These are phyloP conservation scores for Tolypocladium paradoxum DNA, from an alignment of 2,329 filamentous ascomycete genomes.

Conservation along the genomic window DNA sequence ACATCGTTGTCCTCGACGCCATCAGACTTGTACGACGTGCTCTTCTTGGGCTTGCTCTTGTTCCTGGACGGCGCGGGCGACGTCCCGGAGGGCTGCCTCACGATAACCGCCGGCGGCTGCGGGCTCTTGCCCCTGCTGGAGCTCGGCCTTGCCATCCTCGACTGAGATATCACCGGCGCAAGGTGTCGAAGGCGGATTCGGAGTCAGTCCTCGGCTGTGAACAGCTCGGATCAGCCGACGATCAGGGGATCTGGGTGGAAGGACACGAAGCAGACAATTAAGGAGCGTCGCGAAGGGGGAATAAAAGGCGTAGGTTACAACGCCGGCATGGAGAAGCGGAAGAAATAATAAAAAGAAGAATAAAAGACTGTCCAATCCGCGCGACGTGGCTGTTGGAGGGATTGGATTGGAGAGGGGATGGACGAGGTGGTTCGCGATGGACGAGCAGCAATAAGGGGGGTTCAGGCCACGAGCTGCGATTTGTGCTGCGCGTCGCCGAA, in stretches of 20 bases:
- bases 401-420: conserved; percentile 1
- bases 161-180: not conserved
- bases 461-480: not conserved
- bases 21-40: conserved; percentile 59
- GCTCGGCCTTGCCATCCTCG: conserved; percentile 23
- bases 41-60: conserved; percentile 26
- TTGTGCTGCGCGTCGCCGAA: not conserved
- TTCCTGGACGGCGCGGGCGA: conserved; percentile 14
- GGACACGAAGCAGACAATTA: conserved; percentile 3
- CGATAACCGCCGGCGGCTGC: conserved; percentile 16
- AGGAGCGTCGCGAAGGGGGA: conserved; percentile 11
- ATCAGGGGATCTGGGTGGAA: not conserved
- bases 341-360: not conserved
- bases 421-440: not conserved
- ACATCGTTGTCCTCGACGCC: conserved; percentile 86
- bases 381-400: not conserved
- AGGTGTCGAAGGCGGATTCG: not conserved
- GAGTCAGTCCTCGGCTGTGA: not conserved
- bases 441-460: not conserved
- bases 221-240: not conserved
- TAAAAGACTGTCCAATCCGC: not conserved
- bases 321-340: conserved; percentile 2
- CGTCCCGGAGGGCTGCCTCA: conserved; percentile 4
- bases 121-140: conserved; percentile 25
- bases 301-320: conserved; percentile 1